Evolutionary conservation across 768 basidiomycete genomes (phyloP).

Genomic region (Mycena galopus): DNA sequence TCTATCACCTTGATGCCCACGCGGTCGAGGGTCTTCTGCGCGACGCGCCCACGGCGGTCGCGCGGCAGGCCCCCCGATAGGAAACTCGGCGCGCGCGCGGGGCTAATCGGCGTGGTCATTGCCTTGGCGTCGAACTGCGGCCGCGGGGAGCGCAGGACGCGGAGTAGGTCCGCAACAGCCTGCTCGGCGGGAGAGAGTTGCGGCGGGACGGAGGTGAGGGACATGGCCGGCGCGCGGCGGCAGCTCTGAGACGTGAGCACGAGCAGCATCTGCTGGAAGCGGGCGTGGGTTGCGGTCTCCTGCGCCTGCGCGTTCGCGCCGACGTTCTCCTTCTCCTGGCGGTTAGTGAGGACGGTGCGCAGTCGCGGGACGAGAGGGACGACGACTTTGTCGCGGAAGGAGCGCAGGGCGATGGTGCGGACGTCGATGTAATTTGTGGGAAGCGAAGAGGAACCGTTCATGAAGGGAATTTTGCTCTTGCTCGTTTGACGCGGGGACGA

Average conservation of each 20-base stretch:
- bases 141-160: constrained; percentile 68
- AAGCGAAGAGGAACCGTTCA: constrained; percentile 42
- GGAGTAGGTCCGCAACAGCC: constrained; percentile 76
- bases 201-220: constrained; percentile 68
- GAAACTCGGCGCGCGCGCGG: constrained; percentile 71
- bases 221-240: constrained; percentile 68
- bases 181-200: constrained; percentile 75
- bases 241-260: constrained; percentile 80
- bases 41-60: constrained; percentile 84
- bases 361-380: constrained; percentile 72
- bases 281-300: constrained; percentile 10
- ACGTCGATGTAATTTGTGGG: constrained; percentile 79
- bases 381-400: constrained; percentile 86
- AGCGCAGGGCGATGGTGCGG: constrained; percentile 80
- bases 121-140: constrained; percentile 52
- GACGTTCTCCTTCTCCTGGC: constrained; percentile 60
- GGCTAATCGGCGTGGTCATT: constrained; percentile 41
- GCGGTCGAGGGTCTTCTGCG: constrained; percentile 56
- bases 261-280: constrained; percentile 59
- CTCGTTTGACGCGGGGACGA: constrained; percentile 64
- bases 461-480: constrained; percentile 57
- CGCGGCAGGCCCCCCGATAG: constrained; percentile 80
- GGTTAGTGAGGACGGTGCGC: constrained; percentile 62
- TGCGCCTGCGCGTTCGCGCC: background rate
- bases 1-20: constrained; percentile 44